Evolutionary conservation across 352 stramenopile species (phyloP).

Genomic region (Phytophthora litchii): DNA sequence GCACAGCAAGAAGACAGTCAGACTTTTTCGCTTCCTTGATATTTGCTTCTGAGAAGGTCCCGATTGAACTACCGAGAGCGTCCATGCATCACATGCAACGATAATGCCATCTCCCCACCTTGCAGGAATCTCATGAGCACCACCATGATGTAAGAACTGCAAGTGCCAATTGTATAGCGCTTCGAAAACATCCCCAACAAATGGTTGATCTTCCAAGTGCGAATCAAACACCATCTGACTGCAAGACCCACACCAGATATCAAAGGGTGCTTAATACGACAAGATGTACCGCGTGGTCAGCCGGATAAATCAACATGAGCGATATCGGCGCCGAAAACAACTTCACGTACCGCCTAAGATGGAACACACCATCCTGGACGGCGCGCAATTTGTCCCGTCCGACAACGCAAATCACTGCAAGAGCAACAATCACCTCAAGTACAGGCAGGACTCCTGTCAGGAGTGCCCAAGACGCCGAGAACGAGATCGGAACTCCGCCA

Average conservation of each 20-base stretch:
- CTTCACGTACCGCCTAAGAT: constrained; percentile 9
- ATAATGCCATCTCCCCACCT: constrained; percentile 1
- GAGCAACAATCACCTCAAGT: constrained; percentile 16
- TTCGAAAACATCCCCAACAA: constrained; percentile 21
- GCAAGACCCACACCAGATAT: constrained; percentile 31
- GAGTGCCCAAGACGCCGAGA: constrained; percentile 6
- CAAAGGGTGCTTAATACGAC: not conserved
- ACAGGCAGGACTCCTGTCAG: not conserved
- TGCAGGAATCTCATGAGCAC: constrained; percentile 1
- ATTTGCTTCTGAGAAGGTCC: no score
- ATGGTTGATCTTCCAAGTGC: constrained; percentile 25
- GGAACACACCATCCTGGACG: constrained; percentile 15
- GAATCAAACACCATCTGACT: constrained; percentile 39
- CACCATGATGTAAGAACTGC: no score
- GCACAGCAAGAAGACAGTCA: no score
- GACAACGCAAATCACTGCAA: constrained; percentile 20
- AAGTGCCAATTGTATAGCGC: constrained; percentile 22
- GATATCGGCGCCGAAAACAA: constrained; percentile 20
- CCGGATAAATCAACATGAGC: constrained; percentile 25
- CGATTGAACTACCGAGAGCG: not conserved
- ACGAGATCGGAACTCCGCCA: constrained; percentile 30
- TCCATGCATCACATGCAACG: constrained; percentile 1
- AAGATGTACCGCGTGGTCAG: constrained; percentile 11
- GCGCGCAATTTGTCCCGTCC: constrained; percentile 10
- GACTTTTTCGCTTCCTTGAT: no score